A percentile compares a stretch with the other conserved stretches of the same genome.
phyloP scores from a whole-genome alignment of 2,329 filamentous ascomycete species.

The Cyclaneusma minus region DNA sequence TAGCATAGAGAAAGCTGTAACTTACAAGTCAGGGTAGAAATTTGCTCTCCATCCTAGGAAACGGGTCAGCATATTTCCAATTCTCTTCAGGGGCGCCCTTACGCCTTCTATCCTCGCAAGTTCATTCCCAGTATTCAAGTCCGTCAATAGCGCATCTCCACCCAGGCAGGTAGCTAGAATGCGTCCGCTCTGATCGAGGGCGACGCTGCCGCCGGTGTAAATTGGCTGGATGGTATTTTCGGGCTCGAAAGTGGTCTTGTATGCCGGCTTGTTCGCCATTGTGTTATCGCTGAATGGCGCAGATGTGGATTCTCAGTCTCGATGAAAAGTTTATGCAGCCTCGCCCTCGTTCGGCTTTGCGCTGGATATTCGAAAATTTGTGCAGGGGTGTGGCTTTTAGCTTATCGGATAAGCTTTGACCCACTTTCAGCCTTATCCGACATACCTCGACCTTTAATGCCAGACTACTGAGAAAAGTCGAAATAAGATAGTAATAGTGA shows the following conservation, averaged over 20 bases:
- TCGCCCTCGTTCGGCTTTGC: too few relatives aligned
- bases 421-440: too few relatives aligned
- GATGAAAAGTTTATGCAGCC: too few relatives aligned
- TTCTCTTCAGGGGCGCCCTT: constrained; percentile 24
- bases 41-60: constrained; percentile 56
- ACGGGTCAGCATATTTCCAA: constrained; percentile 11
- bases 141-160: constrained; percentile 79
- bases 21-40: constrained; percentile 57
- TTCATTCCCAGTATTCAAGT: constrained; percentile 68
- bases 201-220: constrained; percentile 79
- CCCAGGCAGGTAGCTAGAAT: constrained; percentile 81
- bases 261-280: constrained; percentile 46
- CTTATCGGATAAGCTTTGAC: too few relatives aligned
- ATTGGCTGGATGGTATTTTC: constrained; percentile 77
- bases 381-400: too few relatives aligned
- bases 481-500: too few relatives aligned
- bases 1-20: constrained; percentile 5
- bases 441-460: too few relatives aligned
- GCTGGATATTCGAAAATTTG: too few relatives aligned
- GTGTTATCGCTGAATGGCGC: too few relatives aligned
- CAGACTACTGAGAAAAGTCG: too few relatives aligned
- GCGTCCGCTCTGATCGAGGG: constrained; percentile 65
- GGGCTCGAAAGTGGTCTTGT: constrained; percentile 82
- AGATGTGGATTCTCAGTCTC: too few relatives aligned
- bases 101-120: constrained; percentile 80